Evolutionary conservation across 1,139 yeast species (phyloP).

Genomic region (Sugiyamaella xylanicola): DNA sequence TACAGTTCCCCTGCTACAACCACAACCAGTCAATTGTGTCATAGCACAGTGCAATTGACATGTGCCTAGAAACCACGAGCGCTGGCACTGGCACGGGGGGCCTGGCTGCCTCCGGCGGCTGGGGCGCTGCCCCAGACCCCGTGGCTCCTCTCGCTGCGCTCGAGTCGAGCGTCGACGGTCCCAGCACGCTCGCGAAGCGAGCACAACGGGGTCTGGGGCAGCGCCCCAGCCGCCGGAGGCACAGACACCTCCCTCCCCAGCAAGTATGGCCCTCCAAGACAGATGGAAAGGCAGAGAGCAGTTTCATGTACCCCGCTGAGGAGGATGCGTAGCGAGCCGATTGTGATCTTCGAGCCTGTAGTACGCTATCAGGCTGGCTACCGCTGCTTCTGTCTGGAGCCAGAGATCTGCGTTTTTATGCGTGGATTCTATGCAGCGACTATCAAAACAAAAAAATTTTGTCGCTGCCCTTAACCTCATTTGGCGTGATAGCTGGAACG

Average conservation of each 20-base stretch:
- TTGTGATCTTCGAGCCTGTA: not conserved
- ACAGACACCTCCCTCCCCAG: no score
- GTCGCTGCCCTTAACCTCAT: not conserved
- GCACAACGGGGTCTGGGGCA: not conserved
- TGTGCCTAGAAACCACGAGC: not conserved
- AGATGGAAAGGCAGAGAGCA: not conserved
- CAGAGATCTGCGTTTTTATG: not conserved
- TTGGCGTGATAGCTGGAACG: not conserved
- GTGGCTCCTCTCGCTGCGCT: no score
- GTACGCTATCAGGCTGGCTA: not conserved
- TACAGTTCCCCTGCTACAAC: no score
- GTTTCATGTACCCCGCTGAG: not conserved
- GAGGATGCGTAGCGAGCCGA: not conserved
- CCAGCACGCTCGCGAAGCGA: not conserved
- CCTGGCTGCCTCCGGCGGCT: not conserved
- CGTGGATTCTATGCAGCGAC: not conserved
- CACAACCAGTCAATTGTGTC: no score
- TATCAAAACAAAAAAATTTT: not conserved
- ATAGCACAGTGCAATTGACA: not conserved
- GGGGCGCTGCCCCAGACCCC: no score
- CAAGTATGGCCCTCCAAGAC: no score
- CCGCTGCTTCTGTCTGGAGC: not conserved
- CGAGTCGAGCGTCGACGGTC: no score
- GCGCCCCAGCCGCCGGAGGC: conserved; percentile 3
- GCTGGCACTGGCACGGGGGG: not conserved